These are phyloP conservation scores for Blumeria graminis DNA, from an alignment of 2,329 filamentous ascomycete species.

Conservation along the genomic window DNA sequence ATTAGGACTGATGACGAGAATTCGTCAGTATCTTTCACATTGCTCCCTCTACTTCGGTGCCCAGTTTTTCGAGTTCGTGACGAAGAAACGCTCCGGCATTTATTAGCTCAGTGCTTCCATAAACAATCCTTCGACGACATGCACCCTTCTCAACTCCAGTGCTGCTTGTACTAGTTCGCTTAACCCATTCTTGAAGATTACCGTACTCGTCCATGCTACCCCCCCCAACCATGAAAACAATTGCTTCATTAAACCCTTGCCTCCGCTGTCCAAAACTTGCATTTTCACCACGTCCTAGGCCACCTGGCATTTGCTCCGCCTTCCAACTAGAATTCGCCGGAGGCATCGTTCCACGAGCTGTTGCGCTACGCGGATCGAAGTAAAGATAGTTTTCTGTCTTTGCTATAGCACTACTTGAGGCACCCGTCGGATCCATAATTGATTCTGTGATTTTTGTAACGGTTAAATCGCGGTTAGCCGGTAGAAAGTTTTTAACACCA, in stretches of 20 bases:
- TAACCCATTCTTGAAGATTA: conserved; percentile 90
- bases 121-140: conserved; percentile 64
- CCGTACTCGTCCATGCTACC: conserved; percentile 98
- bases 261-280: conserved; percentile 79
- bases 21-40: neutral
- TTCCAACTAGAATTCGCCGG: conserved; percentile 40
- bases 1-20: neutral
- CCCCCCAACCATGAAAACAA: conserved; percentile 87
- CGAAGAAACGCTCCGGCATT: conserved; percentile 43
- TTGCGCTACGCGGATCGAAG: conserved; percentile 84
- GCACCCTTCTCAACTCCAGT: conserved; percentile 28
- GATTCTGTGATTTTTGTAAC: conserved; percentile 96
- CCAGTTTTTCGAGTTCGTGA: conserved; percentile 37
- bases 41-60: conserved; percentile 21
- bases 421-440: conserved; percentile 84
- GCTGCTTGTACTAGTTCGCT: conserved; percentile 34
- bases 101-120: conserved; percentile 72
- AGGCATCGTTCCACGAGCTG: conserved; percentile 77
- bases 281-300: conserved; percentile 35
- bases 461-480: conserved; percentile 81
- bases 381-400: conserved; percentile 95
- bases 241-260: conserved; percentile 71
- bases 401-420: conserved; percentile 73
- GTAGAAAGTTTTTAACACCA: conserved; percentile 95
- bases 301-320: conserved; percentile 19